Base-by-base conservation (phyloP, 805 yeast species). In the Zygosaccharomyces bailii region DNA sequence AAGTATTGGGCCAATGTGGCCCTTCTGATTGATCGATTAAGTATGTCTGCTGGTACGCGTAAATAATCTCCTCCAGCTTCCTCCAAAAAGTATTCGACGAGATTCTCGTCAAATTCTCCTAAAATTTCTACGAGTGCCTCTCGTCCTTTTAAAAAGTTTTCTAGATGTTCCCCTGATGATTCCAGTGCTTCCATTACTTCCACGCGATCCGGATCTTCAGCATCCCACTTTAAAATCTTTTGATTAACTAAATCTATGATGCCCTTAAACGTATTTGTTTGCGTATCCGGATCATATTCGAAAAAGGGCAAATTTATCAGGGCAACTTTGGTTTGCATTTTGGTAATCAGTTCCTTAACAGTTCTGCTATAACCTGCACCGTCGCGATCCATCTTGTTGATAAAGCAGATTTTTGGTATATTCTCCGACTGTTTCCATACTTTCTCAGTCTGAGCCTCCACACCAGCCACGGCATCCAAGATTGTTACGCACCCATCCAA, bases 391-490 rank as follows among this genome's bases (percentile, higher is more conserved):
- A 93, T 90, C 64, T 93, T 93, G 65, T 93, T 93, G 25, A 93
- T 78, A 60, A 80, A 93, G 9, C 87, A 81, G 9, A 93, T 70
- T 39, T 79, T 75, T 0, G 99, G 98, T 29, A 93, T 80, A 13
- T 74, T 75, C 16, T 68, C 70, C 1, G 96, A 90, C 64, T 90
- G 96, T 50, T 76, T 78, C 97, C 98, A 93, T 2, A 93, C 98
- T 59, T 89, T 91, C 61, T 90, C 97, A 0, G 99, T 91, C 65
- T 93, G 98, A 0, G 98, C 93, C 62, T 93, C 99, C 1, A 93
- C 99, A 9, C 99, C 99, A 2, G 96, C 97, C 6, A 91, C 98
- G 1, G 86, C 96, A 68, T 93, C 99, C 42, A 93, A 66, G 7
- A 93, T 86, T 0, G 96, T 84, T 5, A 93, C 95, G 1, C 91